These are phyloP conservation scores for Pyronema omphalodes DNA, from an alignment of 495 filamentous ascomycete genomes.

Conservation along the genomic window DNA sequence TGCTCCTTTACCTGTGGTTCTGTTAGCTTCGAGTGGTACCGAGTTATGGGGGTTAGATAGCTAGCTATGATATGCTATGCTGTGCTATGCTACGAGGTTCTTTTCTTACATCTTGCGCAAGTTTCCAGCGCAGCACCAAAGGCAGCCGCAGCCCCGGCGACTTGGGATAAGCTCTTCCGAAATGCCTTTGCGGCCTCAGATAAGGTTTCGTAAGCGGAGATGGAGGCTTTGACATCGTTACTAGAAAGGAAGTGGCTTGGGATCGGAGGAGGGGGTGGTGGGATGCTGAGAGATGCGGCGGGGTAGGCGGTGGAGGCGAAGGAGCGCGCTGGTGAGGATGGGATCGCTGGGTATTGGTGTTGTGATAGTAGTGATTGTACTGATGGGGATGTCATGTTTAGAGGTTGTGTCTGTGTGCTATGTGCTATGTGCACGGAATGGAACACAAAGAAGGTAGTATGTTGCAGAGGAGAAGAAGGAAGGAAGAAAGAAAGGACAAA, in stretches of 20 bases:
- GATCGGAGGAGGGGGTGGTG: slow-evolving; percentile 36
- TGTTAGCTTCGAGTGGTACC: too few species aligned
- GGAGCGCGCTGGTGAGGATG: slow-evolving; percentile 40
- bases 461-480: too few species aligned
- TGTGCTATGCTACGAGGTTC: not conserved
- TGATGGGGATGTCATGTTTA: slow-evolving; percentile 10
- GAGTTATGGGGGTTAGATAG: slow-evolving; percentile 24
- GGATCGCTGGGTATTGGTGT: slow-evolving; percentile 25
- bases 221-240: slow-evolving; percentile 39
- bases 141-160: slow-evolving; percentile 38
- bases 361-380: slow-evolving; percentile 4
- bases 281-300: slow-evolving; percentile 37
- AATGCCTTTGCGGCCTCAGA: slow-evolving; percentile 40
- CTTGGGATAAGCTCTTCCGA: slow-evolving; percentile 36
- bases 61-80: too few species aligned
- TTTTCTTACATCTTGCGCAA: slow-evolving; percentile 44
- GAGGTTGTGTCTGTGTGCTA: too few species aligned
- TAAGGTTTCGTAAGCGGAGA: slow-evolving; percentile 41
- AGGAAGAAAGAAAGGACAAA: too few species aligned
- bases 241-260: slow-evolving; percentile 40
- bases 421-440: too few species aligned
- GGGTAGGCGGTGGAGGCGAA: slow-evolving; percentile 43
- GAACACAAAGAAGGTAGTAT: too few species aligned
- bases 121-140: slow-evolving; percentile 44
- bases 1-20: slow-evolving; percentile 32